These are phyloP conservation scores for Arthrobotrys sinensis DNA, from an alignment of 2,329 filamentous ascomycete species.

Conservation along the genomic window DNA sequence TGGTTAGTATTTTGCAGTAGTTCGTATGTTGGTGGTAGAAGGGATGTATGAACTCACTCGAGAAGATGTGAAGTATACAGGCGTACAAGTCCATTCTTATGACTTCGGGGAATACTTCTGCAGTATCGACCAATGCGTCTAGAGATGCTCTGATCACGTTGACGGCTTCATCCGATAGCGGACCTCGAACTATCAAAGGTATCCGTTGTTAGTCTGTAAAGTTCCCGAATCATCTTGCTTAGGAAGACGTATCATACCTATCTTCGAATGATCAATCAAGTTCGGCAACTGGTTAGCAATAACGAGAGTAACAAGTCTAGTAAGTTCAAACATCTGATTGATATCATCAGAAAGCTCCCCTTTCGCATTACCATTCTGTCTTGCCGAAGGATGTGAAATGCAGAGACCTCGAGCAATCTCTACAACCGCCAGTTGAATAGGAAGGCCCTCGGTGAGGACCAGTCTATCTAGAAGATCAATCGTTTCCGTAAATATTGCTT, in stretches of 20 bases:
- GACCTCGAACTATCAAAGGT: conserved; percentile 74
- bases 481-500: conserved; percentile 95
- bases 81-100: conserved; percentile 97
- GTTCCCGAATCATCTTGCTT: not conserved
- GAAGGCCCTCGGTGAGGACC: conserved; percentile 88
- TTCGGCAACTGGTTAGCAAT: conserved; percentile 90
- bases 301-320: conserved; percentile 94
- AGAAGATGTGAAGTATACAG: conserved; percentile 96
- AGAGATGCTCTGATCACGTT: conserved; percentile 84
- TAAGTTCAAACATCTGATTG: conserved; percentile 96
- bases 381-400: conserved; percentile 89
- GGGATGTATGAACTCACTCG: conserved; percentile 69
- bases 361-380: conserved; percentile 76
- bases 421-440: conserved; percentile 92
- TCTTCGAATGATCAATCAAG: conserved; percentile 70
- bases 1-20: conserved; percentile 13
- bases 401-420: conserved; percentile 93
- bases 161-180: conserved; percentile 89
- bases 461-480: conserved; percentile 96
- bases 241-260: conserved; percentile 43
- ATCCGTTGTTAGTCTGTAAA: conserved; percentile 4
- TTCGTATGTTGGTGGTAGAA: not conserved
- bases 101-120: conserved; percentile 94
- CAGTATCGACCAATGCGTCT: conserved; percentile 91
- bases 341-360: conserved; percentile 94